phyloP scores from a whole-genome alignment of 2,329 filamentous ascomycete genomes.

The Apiospora phragmitis region DNA sequence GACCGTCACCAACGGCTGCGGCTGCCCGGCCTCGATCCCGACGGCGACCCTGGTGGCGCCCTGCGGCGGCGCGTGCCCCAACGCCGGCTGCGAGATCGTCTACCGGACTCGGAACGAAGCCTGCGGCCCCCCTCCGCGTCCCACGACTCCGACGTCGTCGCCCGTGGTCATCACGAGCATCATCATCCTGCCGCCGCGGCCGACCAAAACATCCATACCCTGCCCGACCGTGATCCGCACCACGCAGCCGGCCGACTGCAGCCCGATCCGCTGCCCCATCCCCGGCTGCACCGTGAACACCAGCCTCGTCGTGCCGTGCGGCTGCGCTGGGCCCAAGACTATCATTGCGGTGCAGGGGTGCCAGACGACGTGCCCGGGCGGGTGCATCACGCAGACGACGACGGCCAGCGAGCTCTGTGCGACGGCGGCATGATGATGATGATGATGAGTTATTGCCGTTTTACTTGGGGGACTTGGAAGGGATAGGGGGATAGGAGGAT shows the following conservation, averaged over 20 bases:
- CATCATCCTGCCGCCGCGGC: slow-evolving; percentile 23
- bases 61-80: slow-evolving; percentile 29
- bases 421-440: slow-evolving; percentile 12
- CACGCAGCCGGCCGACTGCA: slow-evolving; percentile 33
- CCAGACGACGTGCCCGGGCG: slow-evolving; percentile 34
- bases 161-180: slow-evolving; percentile 26
- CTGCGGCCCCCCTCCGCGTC: slow-evolving; percentile 19
- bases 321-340: slow-evolving; percentile 34
- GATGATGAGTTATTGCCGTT: background rate
- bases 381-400: slow-evolving; percentile 33
- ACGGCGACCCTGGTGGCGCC: slow-evolving; percentile 30
- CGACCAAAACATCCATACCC: slow-evolving; percentile 18
- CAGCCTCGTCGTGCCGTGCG: slow-evolving; percentile 34
- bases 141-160: slow-evolving; percentile 13
- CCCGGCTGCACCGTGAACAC: slow-evolving; percentile 33
- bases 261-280: slow-evolving; percentile 35
- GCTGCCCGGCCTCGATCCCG: slow-evolving; percentile 26
- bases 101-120: slow-evolving; percentile 24
- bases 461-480: background rate
- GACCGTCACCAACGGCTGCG: slow-evolving; percentile 29
- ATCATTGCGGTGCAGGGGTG: slow-evolving; percentile 36
- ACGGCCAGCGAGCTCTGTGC: slow-evolving; percentile 30
- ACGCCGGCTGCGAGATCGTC: slow-evolving; percentile 28
- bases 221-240: slow-evolving; percentile 37
- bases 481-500: background rate